phyloP scores from a whole-genome alignment of 1,139 yeast species.

The Debaryomyces robertsiae region DNA sequence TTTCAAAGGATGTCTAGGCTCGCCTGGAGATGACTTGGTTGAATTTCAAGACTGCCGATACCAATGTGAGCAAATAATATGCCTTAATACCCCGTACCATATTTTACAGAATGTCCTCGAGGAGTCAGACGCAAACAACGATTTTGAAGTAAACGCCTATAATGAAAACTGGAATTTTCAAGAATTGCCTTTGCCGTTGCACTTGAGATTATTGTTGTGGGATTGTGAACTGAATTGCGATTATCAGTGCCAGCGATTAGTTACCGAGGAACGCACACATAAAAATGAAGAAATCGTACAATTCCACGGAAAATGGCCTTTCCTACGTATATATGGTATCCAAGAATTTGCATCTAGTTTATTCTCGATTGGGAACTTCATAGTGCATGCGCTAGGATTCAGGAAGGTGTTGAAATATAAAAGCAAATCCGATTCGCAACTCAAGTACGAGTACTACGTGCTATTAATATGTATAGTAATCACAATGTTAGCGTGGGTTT shows the following conservation, averaged over 20 bases:
- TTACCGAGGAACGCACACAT: conserved; percentile 57
- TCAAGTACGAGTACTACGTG: conserved; percentile 35
- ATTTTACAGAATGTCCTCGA: conserved; percentile 27
- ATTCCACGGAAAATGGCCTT: conserved; percentile 99
- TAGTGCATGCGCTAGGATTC: conserved; percentile 72
- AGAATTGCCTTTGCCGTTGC: conserved; percentile 40
- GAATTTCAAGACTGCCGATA: conserved; percentile 67
- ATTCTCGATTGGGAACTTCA: conserved; percentile 77
- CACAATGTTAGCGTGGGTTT: conserved; percentile 87
- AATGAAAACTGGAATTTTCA: conserved; percentile 39
- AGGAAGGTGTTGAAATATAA: conserved; percentile 30
- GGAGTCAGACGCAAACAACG: conserved; percentile 19
- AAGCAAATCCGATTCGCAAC: conserved; percentile 13
- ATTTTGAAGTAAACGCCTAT: conserved; percentile 26
- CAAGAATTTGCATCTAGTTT: conserved; percentile 85
- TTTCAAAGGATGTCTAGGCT: conserved; percentile 34
- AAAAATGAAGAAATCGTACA: conserved; percentile 60
- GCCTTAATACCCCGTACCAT: conserved; percentile 37
- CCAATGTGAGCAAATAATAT: conserved; percentile 56
- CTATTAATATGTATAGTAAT: conserved; percentile 43
- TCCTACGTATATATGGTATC: conserved; percentile 66
- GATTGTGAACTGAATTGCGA: conserved; percentile 83
- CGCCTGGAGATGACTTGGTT: conserved; percentile 77
- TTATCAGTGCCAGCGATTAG: conserved; percentile 80
- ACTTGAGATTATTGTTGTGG: conserved; percentile 65